Evolutionary conservation across 768 basidiomycete genomes (phyloP), one percentile per base, ranked within the genome.

Genomic region (Pholiota molesta): DNA sequence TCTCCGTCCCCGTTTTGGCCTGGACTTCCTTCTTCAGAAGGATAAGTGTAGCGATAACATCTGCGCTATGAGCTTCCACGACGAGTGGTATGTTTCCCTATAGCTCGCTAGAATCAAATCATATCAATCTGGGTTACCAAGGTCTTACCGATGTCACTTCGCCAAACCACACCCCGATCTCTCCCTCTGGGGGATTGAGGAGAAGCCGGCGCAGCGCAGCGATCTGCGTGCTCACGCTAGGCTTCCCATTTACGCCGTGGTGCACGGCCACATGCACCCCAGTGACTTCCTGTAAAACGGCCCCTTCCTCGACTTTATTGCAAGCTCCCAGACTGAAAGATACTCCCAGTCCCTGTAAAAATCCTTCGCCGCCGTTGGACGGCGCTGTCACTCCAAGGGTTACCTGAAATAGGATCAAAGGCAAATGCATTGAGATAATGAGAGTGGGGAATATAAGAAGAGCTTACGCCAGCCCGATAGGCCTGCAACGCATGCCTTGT

Each of bases 201-300:
- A 97, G 77, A 40, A 94, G 76, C 8, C 81, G 77, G 1, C 94
- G 83, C 49, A 97, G 76, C 4, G 86, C 79, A 14, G 88, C 89
- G 62, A 97, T 88, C 66, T 94, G 87, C n/a, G 88, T 90, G 73
- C 94, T 94, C 31, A 94, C 80, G 62, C 91, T 90, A 0, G 81
- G 66, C 73, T 35, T 23, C 13, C 57, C 57, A 21, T 77, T 68
- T 39, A 79, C 62, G 21, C 76, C 75, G 68, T 86, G 85, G 5
- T 78, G 72, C 47, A 97, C 72, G 6, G 80, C 72, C 63, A 96
- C 74, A 69, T 94, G 92, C 5, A 95, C 70, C 2, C 85, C 90
- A 3, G 85, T 81, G 8, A 82, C 74, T 16, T 88, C 84, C 68
- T 91, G 83, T 39, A 89, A 68, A 59, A 94, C 73, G 11, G 92